Evolutionary conservation across 1,284 basidiomycete species (phyloP).

Genomic region (Neonothopanus nambi): DNA sequence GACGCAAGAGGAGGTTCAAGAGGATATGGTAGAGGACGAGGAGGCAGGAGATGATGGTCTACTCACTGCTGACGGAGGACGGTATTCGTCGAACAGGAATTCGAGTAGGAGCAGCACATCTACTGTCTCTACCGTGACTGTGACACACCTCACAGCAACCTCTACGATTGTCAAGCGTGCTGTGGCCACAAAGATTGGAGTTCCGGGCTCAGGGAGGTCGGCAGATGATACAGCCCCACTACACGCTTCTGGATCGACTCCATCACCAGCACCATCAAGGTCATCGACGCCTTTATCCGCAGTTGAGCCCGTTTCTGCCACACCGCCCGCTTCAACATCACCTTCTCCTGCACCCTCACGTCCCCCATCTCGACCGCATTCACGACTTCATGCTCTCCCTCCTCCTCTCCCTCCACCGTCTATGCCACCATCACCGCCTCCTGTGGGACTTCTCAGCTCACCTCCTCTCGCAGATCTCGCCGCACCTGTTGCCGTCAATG

Average conservation of each 20-base stretch:
- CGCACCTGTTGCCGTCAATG: constrained; percentile 10
- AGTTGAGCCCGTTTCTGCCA: background rate
- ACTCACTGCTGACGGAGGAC: constrained; percentile 15
- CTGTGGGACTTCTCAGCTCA: background rate
- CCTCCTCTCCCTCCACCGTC: background rate
- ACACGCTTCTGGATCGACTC: background rate
- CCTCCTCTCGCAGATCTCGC: background rate
- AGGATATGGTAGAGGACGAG: constrained; percentile 10
- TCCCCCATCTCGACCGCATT: background rate
- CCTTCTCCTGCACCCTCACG: background rate
- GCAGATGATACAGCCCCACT: background rate
- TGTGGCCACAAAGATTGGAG: constrained; percentile 45
- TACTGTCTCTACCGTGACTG: constrained; percentile 46
- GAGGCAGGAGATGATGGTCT: constrained; percentile 20
- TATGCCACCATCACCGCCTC: background rate
- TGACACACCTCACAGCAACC: constrained; percentile 40
- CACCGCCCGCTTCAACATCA: background rate
- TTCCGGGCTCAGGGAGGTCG: background rate
- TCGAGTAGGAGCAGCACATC: constrained; percentile 50
- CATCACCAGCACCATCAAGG: background rate
- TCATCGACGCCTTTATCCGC: background rate
- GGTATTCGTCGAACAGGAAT: constrained; percentile 33
- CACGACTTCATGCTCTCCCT: constrained; percentile 5
- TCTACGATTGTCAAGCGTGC: constrained; percentile 41
- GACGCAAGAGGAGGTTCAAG: too few species aligned